These are phyloP conservation scores for Mortierella sp. DNA, from an alignment of 371 early-diverging fungal genomes.

Conservation along the genomic window DNA sequence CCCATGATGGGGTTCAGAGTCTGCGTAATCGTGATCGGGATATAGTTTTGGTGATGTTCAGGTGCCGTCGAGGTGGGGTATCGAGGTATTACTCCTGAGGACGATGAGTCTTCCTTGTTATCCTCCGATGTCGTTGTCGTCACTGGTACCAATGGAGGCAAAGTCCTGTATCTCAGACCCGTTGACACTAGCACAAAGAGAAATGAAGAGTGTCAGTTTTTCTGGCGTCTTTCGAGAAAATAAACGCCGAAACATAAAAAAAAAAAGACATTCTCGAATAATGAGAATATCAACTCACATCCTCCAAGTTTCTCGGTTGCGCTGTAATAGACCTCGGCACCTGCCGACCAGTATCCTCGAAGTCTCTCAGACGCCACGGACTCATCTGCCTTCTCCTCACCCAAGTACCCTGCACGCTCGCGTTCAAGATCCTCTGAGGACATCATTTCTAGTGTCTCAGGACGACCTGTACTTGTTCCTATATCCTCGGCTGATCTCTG, in stretches of 20 bases:
- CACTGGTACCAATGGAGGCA: conserved; percentile 63
- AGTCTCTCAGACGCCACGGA: conserved; percentile 30
- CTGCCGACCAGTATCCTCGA: conserved; percentile 79
- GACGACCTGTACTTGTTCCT: not conserved
- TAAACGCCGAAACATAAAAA: not conserved
- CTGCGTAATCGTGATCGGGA: conserved; percentile 79
- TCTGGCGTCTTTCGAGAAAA: not conserved
- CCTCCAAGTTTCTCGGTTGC: conserved; percentile 91
- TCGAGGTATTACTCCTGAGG: conserved; percentile 16
- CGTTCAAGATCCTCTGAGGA: not conserved
- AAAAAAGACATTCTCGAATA: not conserved
- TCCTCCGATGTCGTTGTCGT: conserved; percentile 11
- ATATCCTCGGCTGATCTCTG: conserved; percentile 15
- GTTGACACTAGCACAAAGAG: conserved; percentile 68
- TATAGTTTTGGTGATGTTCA: conserved; percentile 55
- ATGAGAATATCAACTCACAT: conserved; percentile 64
- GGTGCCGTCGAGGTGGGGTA: conserved; percentile 57
- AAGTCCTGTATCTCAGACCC: conserved; percentile 79
- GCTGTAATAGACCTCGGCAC: conserved; percentile 89
- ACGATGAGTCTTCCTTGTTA: not conserved
- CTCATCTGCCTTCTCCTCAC: conserved; percentile 26
- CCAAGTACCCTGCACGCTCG: conserved; percentile 22
- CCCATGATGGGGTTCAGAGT: conserved; percentile 92
- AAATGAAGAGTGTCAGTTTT: not conserved
- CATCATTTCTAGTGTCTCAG: not conserved